phyloP scores from a whole-genome alignment of 2,329 filamentous ascomycete genomes.

The Cryoendolithus antarcticus region DNA sequence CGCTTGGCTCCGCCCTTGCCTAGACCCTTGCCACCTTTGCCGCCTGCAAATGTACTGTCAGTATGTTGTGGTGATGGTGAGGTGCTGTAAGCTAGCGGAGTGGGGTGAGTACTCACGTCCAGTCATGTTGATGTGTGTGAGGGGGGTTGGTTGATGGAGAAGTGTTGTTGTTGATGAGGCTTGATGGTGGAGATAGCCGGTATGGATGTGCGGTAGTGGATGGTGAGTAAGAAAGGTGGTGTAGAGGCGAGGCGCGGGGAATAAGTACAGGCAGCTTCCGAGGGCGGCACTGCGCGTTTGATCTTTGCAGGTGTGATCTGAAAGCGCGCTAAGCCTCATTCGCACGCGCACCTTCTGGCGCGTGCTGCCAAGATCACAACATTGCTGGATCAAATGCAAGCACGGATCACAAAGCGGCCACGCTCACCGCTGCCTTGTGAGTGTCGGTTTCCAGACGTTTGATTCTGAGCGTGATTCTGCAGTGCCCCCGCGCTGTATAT shows the following conservation, averaged over 20 bases:
- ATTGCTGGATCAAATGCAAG: constrained; percentile 5
- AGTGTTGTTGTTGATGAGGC: constrained; percentile 9
- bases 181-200: neutral
- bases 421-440: constrained; percentile 1
- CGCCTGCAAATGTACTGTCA: constrained; percentile 39
- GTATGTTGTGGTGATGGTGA: constrained; percentile 9
- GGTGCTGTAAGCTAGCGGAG: constrained; percentile 5
- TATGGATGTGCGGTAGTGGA: constrained; percentile 2
- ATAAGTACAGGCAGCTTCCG: neutral
- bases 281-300: constrained; percentile 4
- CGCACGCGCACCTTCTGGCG: neutral
- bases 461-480: constrained; percentile 4
- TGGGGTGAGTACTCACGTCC: constrained; percentile 31
- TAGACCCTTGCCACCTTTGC: constrained; percentile 94
- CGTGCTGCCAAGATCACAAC: constrained; percentile 1
- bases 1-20: constrained; percentile 98
- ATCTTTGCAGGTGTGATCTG: constrained; percentile 7
- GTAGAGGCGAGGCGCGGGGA: constrained; percentile 2
- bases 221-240: constrained; percentile 1
- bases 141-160: constrained; percentile 13
- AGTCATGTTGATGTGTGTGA: constrained; percentile 35
- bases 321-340: constrained; percentile 6
- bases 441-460: neutral
- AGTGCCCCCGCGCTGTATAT: constrained; percentile 7
- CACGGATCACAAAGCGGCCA: constrained; percentile 1